Evolutionary conservation across 495 filamentous ascomycete genomes (phyloP).

Genomic region (Chaetomium cochliodes): DNA sequence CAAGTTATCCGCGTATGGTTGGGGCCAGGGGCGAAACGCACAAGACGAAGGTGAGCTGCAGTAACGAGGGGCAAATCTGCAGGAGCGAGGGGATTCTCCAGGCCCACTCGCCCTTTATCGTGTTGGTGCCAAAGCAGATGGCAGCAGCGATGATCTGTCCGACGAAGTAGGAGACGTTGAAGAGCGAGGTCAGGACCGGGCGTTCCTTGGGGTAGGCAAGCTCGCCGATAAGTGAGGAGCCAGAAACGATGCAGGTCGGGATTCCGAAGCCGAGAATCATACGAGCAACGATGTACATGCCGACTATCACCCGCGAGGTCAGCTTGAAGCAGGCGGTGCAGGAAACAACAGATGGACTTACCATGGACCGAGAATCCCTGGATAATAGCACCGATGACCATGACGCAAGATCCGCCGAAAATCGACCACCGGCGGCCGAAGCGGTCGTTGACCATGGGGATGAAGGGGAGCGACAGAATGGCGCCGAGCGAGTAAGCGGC

Average conservation of each 20-base stretch:
- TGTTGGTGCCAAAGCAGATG: constrained; percentile 59
- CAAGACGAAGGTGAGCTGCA: constrained; percentile 43
- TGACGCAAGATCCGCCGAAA: constrained; percentile 49
- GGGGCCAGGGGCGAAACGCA: constrained; percentile 16
- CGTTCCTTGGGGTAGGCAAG: constrained; percentile 66
- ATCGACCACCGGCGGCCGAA: constrained; percentile 42
- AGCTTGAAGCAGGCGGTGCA: not conserved
- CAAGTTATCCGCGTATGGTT: too few relatives aligned
- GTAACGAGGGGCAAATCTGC: constrained; percentile 54
- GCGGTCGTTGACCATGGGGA: constrained; percentile 47
- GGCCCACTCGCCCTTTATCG: constrained; percentile 56
- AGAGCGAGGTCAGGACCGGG: constrained; percentile 63
- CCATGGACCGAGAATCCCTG: constrained; percentile 36
- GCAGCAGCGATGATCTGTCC: constrained; percentile 62
- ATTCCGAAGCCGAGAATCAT: constrained; percentile 66
- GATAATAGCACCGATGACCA: constrained; percentile 49
- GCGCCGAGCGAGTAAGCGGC: constrained; percentile 47
- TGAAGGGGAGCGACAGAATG: constrained; percentile 50
- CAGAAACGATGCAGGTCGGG: constrained; percentile 63
- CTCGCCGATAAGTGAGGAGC: constrained; percentile 63
- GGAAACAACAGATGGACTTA: not conserved
- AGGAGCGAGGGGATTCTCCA: constrained; percentile 66
- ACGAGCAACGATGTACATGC: constrained; percentile 65
- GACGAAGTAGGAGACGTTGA: constrained; percentile 65
- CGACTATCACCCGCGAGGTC: constrained; percentile 31